These are phyloP conservation scores for Paragyromitra xinjiangensis DNA, from an alignment of 495 filamentous ascomycete genomes.

Conservation along the genomic window DNA sequence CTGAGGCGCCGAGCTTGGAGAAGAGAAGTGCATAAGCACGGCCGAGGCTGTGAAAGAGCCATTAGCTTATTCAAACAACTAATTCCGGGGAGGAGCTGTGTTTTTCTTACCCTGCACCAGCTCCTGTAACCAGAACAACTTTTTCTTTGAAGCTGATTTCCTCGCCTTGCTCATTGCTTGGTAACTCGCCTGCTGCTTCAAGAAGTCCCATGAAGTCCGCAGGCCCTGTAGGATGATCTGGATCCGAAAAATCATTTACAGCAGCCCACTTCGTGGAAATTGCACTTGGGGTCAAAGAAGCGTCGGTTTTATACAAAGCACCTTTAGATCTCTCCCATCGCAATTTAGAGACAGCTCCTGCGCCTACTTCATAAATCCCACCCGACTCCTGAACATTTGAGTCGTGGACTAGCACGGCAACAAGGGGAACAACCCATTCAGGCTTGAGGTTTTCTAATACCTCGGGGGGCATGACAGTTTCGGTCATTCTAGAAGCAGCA, in stretches of 20 bases:
- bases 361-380: slow-evolving; percentile 91
- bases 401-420: slow-evolving; percentile 87
- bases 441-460: slow-evolving; percentile 88
- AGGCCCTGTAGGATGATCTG: slow-evolving; percentile 83
- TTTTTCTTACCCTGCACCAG: slow-evolving; percentile 75
- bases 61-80: slow-evolving; percentile 23
- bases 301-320: slow-evolving; percentile 87
- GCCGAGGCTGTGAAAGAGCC: slow-evolving; percentile 71
- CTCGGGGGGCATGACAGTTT: slow-evolving; percentile 97
- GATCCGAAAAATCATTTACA: slow-evolving; percentile 85
- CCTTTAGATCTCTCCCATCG: slow-evolving; percentile 96
- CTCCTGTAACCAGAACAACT: slow-evolving; percentile 92
- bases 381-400: slow-evolving; percentile 87
- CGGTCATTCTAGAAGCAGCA: slow-evolving; percentile 95
- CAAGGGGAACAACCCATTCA: slow-evolving; percentile 94
- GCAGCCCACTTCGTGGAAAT: slow-evolving; percentile 88
- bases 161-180: slow-evolving; percentile 76
- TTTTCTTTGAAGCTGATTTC: slow-evolving; percentile 87
- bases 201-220: slow-evolving; percentile 89
- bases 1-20: slow-evolving; percentile 84
- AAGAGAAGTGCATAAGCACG: slow-evolving; percentile 92
- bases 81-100: slow-evolving; percentile 2
- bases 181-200: slow-evolving; percentile 82
- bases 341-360: slow-evolving; percentile 90
- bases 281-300: slow-evolving; percentile 85